phyloP scores from a whole-genome alignment of 306 rosid genomes.

The Quercus ilex region DNA sequence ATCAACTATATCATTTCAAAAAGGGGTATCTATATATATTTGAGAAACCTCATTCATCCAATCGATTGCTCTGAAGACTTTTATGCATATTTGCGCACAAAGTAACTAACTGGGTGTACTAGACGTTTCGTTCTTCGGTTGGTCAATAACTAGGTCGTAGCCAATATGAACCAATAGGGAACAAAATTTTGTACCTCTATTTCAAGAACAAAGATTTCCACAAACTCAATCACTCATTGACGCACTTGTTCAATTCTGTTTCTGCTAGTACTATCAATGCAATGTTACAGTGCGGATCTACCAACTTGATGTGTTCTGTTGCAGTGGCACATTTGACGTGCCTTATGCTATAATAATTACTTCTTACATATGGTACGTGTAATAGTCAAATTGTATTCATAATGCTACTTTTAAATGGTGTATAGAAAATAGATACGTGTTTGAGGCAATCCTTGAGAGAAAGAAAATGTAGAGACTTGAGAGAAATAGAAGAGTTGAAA shows the following conservation, averaged over 20 bases:
- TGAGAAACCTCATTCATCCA: not conserved
- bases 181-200: not conserved
- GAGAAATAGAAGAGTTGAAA: not conserved
- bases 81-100: slow-evolving; percentile 8
- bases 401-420: not conserved
- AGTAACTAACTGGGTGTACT: slow-evolving; percentile 21
- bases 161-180: slow-evolving; percentile 19
- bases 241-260: not conserved
- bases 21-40: slow-evolving; percentile 19
- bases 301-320: slow-evolving; percentile 16
- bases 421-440: not conserved
- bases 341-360: too few species aligned
- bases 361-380: too few species aligned
- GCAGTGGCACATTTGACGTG: not conserved
- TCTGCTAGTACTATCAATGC: not conserved
- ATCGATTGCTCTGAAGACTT: slow-evolving; percentile 30
- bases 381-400: too few species aligned
- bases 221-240: not conserved
- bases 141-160: slow-evolving; percentile 18
- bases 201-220: not conserved
- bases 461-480: not conserved
- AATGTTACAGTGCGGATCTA: slow-evolving; percentile 11
- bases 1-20: slow-evolving; percentile 33
- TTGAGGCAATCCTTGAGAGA: not conserved
- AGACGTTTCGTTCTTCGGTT: slow-evolving; percentile 19